Base-by-base conservation (phyloP, 352 stramenopile genomes). In the Phytophthora europaea region DNA sequence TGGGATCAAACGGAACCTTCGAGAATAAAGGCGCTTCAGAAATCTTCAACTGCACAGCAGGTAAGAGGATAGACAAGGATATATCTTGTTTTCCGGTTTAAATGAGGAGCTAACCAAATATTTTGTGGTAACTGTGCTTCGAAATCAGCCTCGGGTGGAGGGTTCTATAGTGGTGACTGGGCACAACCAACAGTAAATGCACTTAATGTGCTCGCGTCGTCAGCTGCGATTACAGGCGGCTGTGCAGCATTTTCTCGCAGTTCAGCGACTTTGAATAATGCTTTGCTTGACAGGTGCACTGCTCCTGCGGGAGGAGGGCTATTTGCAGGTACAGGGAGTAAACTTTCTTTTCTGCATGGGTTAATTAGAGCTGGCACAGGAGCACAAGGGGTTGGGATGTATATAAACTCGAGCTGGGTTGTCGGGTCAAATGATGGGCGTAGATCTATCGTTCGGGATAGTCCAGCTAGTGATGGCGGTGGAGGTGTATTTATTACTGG, bases 1-100 rank as follows among this genome's bases (percentile, higher is more conserved):
- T 87, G 20, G 64, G 61, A 4, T 77, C 83, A 0, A 88, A 86
- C 48, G 83, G 78, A 6, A 80, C 69, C 3, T 68, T 87, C 7
- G 36, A 43, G 1, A 82, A 81, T 36, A 76, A 79, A 31, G 22
- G 47, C 0, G 20, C 23, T 18, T 92, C 80, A 0, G n/a, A 67
- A 2, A 63, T 92, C 15, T 52, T 20, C 3, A 36, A 54, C 1
- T 82, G 79, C 57, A 75, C 68, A 0, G 81, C 85, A 59, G 78
- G 83, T 89, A 73, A 20, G 56, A 36, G 13, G 8, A 36, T 28
- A 45, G 22, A n/a, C 2, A 8, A 34, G 13, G 20, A 26, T n/a
- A 2, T 6, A 3, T 16, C 10, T 54, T 52, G 45, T 13, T 26
- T 52, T 13, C 45, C 7, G 7, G 6, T 54, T n/a, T 31, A 16